These are phyloP conservation scores for Nakazawaea sp. DNA, from an alignment of 805 yeast species.

Conservation along the genomic window DNA sequence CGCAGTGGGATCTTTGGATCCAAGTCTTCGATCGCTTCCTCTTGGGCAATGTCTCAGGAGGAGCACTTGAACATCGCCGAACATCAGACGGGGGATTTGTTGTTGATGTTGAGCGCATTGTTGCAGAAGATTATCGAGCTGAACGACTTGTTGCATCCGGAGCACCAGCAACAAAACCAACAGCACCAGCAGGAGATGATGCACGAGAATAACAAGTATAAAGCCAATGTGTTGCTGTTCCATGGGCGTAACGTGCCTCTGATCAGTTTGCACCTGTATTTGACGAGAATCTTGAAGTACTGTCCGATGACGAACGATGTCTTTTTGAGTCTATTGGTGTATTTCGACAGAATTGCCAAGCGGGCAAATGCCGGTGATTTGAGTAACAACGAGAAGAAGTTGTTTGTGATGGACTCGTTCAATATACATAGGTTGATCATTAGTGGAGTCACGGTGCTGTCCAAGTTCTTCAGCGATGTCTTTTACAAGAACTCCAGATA, in stretches of 20 bases:
- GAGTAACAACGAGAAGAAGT: slow-evolving; percentile 35
- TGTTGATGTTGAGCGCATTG: slow-evolving; percentile 79
- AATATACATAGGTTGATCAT: slow-evolving; percentile 92
- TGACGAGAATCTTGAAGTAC: slow-evolving; percentile 85
- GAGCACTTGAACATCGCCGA: slow-evolving; percentile 72
- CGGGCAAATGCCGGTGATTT: slow-evolving; percentile 53
- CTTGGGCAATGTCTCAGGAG: slow-evolving; percentile 20
- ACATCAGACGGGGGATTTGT: slow-evolving; percentile 73
- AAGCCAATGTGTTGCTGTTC: slow-evolving; percentile 76
- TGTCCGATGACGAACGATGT: slow-evolving; percentile 99
- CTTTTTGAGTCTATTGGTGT: slow-evolving; percentile 80
- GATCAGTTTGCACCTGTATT: slow-evolving; percentile 84
- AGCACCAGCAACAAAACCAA: slow-evolving; percentile 38
- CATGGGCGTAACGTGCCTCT: slow-evolving; percentile 97
- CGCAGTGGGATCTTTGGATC: slow-evolving; percentile 10
- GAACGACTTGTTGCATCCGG: slow-evolving; percentile 77
- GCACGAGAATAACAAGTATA: slow-evolving; percentile 26
- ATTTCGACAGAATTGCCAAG: slow-evolving; percentile 90
- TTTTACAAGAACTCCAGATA: slow-evolving; percentile 91
- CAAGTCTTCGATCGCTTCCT: slow-evolving; percentile 9
- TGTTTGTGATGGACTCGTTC: slow-evolving; percentile 93
- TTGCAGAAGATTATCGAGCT: slow-evolving; percentile 84
- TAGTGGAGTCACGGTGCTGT: slow-evolving; percentile 91
- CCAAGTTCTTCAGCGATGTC: slow-evolving; percentile 90
- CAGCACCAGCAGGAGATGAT: slow-evolving; percentile 13